These are phyloP conservation scores for Pythium grandisporangium DNA, from an alignment of 352 stramenopile genomes.

Conservation along the genomic window DNA sequence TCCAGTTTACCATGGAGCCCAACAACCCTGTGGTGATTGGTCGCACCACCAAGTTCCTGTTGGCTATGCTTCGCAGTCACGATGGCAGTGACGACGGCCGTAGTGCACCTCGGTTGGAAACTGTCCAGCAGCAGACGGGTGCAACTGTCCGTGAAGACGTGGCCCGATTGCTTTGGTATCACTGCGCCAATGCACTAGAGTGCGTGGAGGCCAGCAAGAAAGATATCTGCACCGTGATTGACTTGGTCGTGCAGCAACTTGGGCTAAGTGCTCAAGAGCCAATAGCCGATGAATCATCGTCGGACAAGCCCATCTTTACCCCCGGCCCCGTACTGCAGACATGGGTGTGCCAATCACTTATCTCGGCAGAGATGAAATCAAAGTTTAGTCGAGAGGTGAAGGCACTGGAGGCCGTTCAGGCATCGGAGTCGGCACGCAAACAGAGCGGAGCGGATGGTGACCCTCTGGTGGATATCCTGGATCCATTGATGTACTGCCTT, in stretches of 20 bases:
- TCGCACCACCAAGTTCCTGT: neutral
- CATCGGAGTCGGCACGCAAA: too few species aligned
- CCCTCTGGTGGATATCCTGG: too few species aligned
- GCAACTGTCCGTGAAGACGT: neutral
- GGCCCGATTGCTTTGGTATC: neutral
- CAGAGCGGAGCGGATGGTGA: too few species aligned
- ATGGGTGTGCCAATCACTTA: neutral
- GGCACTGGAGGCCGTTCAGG: neutral
- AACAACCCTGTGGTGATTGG: neutral
- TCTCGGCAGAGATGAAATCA: neutral
- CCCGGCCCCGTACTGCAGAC: neutral
- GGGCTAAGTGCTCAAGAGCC: too few species aligned
- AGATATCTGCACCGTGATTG: neutral
- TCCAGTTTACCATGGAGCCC: neutral
- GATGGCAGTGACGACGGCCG: neutral
- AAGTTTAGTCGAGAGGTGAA: neutral
- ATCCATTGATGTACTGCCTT: neutral
- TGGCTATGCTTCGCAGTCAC: neutral
- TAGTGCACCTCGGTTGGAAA: neutral
- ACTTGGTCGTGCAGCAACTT: neutral
- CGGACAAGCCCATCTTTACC: too few species aligned
- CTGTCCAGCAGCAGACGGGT: neutral
- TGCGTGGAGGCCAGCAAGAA: neutral
- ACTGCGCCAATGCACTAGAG: neutral
- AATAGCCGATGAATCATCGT: neutral